A percentile compares a stretch with the other conserved stretches of the same genome.
Evolutionary conservation across 768 basidiomycete species (phyloP).

Genomic region (Suillus placidus): DNA sequence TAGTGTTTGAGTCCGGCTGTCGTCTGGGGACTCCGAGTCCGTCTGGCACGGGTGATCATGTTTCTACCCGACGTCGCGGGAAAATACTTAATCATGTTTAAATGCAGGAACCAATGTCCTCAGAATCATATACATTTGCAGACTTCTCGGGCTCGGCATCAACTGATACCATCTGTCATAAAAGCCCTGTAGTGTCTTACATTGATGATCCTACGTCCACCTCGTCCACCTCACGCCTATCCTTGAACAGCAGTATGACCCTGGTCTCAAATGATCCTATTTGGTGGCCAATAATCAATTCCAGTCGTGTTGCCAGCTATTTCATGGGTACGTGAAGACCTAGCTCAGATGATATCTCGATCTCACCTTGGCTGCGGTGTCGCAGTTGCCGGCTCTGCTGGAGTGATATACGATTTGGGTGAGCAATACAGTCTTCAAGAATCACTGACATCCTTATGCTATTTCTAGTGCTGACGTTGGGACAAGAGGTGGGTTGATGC

Average conservation of each 20-base stretch:
- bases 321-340: not conserved
- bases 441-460: not conserved
- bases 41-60: not conserved
- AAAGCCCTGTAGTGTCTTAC: not conserved
- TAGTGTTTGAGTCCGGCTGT: not conserved
- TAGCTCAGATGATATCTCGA: not conserved
- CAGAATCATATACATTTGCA: not conserved
- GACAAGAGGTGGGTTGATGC: constrained; percentile 2
- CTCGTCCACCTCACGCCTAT: not conserved
- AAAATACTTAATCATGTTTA: not conserved
- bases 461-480: not conserved
- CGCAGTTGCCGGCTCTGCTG: not conserved
- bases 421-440: not conserved
- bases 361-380: not conserved
- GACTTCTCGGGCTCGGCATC: not conserved
- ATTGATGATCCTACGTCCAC: not conserved
- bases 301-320: not conserved
- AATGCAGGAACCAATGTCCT: constrained; percentile 3
- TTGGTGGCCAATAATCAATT: not conserved
- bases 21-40: not conserved
- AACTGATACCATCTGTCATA: not conserved
- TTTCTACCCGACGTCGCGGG: not conserved
- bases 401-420: not conserved
- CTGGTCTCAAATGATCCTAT: not conserved
- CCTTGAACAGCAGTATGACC: not conserved